Evolutionary conservation across 1,284 basidiomycete species (phyloP).

Genomic region (Mrakiaceae sp.): DNA sequence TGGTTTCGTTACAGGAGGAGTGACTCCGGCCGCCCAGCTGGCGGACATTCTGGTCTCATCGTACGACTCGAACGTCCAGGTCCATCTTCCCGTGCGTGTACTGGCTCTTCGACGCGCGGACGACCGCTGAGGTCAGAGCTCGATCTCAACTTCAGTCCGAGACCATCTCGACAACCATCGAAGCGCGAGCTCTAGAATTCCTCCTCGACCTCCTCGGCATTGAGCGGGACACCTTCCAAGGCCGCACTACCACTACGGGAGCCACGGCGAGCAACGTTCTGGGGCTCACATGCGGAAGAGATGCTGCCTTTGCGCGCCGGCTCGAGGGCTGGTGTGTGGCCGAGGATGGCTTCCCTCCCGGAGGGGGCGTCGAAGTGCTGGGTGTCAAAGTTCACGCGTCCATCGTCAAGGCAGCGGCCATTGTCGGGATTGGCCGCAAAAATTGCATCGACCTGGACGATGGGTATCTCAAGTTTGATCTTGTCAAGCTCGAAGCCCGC

Average conservation of each 20-base stretch:
- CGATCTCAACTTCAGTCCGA: constrained; percentile 23
- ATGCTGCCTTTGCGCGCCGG: constrained; percentile 28
- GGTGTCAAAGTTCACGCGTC: constrained; percentile 40
- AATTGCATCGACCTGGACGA: constrained; percentile 36
- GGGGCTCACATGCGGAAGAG: constrained; percentile 37
- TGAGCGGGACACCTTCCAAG: constrained; percentile 28
- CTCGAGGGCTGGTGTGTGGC: constrained; percentile 32
- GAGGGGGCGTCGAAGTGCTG: constrained; percentile 33
- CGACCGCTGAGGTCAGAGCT: too few species aligned
- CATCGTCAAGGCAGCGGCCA: constrained; percentile 38
- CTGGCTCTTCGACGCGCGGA: too few species aligned
- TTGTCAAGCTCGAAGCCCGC: constrained; percentile 29
- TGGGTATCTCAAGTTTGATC: constrained; percentile 32
- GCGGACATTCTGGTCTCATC: constrained; percentile 32
- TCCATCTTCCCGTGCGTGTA: constrained; percentile 31
- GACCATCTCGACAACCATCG: constrained; percentile 36
- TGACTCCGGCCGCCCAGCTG: constrained; percentile 36
- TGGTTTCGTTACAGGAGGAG: constrained; percentile 41
- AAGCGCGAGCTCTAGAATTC: constrained; percentile 35
- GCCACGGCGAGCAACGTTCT: constrained; percentile 43
- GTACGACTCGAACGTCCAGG: constrained; percentile 37
- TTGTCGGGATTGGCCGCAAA: constrained; percentile 38
- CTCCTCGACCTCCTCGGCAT: constrained; percentile 38
- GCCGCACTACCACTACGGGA: constrained; percentile 40
- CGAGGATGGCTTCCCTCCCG: constrained; percentile 31